Evolutionary conservation across 257 asterid genomes (phyloP).

Genomic region (Nicotiana noctiflora): DNA sequence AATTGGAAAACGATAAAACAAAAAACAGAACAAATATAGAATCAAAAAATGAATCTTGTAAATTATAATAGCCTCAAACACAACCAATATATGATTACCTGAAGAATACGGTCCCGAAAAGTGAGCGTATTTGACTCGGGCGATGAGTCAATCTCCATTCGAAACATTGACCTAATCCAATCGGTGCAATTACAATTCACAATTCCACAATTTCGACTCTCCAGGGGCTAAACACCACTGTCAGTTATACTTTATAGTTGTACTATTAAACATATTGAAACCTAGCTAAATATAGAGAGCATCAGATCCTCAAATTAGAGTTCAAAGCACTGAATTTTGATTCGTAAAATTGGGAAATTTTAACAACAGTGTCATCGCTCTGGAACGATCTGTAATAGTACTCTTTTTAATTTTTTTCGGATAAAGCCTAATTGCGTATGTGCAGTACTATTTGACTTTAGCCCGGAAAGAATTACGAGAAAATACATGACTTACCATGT

Average conservation of each 20-base stretch:
- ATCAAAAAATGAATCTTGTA: background rate
- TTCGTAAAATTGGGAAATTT: background rate
- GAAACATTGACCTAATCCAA: slow-evolving; percentile 47
- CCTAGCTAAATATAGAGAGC: background rate
- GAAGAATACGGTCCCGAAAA: slow-evolving; percentile 26
- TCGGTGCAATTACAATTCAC: slow-evolving; percentile 33
- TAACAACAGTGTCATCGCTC: background rate
- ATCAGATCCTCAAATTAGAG: background rate
- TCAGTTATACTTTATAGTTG: background rate
- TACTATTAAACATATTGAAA: background rate
- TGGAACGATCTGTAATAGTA: background rate
- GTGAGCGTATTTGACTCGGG: slow-evolving; percentile 10
- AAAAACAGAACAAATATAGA: background rate
- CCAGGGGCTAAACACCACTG: slow-evolving; percentile 16
- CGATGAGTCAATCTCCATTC: slow-evolving; percentile 66
- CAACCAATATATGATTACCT: slow-evolving; percentile 26
- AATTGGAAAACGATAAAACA: background rate
- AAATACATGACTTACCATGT: too few relatives aligned
- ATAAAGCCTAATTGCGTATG: background rate
- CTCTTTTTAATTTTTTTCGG: background rate
- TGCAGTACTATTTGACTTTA: background rate
- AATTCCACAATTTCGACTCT: background rate
- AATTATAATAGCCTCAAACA: background rate
- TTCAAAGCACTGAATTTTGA: background rate
- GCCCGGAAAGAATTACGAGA: too few relatives aligned